phyloP scores from a whole-genome alignment of 2,329 filamentous ascomycete genomes.

The Ramularia collo-cygni region DNA sequence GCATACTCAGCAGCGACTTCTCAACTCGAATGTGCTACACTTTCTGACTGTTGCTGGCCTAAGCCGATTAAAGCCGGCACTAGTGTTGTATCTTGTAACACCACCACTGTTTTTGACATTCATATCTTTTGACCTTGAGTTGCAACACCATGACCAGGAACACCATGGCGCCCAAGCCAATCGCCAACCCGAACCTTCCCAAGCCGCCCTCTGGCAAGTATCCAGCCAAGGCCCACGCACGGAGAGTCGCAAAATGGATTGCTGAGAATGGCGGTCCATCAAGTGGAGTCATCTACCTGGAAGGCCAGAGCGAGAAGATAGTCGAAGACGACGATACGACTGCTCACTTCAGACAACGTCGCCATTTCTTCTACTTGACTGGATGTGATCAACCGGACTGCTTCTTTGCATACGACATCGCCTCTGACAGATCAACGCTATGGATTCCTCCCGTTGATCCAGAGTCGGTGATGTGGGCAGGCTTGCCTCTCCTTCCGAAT shows the following conservation, averaged over 20 bases:
- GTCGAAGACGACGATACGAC: constrained; percentile 72
- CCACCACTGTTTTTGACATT: too few species aligned
- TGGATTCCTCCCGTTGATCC: constrained; percentile 89
- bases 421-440: constrained; percentile 66
- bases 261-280: constrained; percentile 56
- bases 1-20: neutral
- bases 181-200: constrained; percentile 31
- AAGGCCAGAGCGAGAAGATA: constrained; percentile 72
- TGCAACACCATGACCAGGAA: constrained; percentile 13
- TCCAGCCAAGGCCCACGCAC: constrained; percentile 81
- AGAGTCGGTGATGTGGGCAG: constrained; percentile 89
- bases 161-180: constrained; percentile 20
- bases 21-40: neutral
- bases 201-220: constrained; percentile 47
- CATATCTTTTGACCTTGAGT: too few species aligned
- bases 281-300: constrained; percentile 73
- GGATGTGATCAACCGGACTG: constrained; percentile 79
- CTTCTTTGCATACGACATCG: constrained; percentile 75
- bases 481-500: constrained; percentile 70
- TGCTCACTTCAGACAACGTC: constrained; percentile 61
- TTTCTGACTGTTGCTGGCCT: too few species aligned
- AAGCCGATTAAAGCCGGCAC: too few species aligned
- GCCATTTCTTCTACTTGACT: constrained; percentile 91
- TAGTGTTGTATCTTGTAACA: too few species aligned
- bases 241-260: constrained; percentile 74